A percentile compares a stretch with the other conserved stretches of the same genome.
Conservation (phyloP, 306 rosid genomes). For the Hylodesmum podocarpum region DNA sequence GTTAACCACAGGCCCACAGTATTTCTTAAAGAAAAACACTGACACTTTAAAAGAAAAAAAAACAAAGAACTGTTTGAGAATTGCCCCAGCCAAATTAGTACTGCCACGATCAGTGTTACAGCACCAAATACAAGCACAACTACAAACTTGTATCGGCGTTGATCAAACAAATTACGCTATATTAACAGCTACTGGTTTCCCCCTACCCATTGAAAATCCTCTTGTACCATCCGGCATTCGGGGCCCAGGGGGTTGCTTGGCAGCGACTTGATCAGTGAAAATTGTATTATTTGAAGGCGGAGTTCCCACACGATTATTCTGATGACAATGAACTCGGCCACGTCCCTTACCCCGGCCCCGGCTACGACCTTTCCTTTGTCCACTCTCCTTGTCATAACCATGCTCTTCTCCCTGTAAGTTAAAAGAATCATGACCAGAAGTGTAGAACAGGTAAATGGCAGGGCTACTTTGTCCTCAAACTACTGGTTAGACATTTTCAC, state of each 20-base stretch:
- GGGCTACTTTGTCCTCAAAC: neutral
- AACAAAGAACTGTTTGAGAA: slow-evolving; percentile 7
- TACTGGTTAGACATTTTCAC: neutral
- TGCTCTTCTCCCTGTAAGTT: slow-evolving; percentile 77
- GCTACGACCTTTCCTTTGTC: slow-evolving; percentile 75
- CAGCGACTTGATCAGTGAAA: slow-evolving; percentile 49
- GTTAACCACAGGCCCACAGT: neutral
- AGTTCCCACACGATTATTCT: slow-evolving; percentile 60
- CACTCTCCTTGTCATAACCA: slow-evolving; percentile 70
- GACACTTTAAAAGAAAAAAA: neutral
- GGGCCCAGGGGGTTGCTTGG: slow-evolving; percentile 93
- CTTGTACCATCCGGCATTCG: slow-evolving; percentile 99
- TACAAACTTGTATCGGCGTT: slow-evolving; percentile 10
- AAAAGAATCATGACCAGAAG: slow-evolving; percentile 3
- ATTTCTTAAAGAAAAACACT: neutral
- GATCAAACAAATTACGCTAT: slow-evolving; percentile 40
- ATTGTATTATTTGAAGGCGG: slow-evolving; percentile 51
- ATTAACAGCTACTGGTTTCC: slow-evolving; percentile 72
- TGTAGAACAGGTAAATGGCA: slow-evolving; percentile 3
- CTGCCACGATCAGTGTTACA: slow-evolving; percentile 8
- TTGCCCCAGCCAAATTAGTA: slow-evolving; percentile 11
- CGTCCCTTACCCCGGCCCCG: slow-evolving; percentile 83
- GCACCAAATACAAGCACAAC: slow-evolving; percentile 19
- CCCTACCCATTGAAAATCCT: slow-evolving; percentile 96
- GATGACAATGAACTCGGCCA: slow-evolving; percentile 69